Percentiles rank a stretch among this genome's conserved stretches.
Evolutionary conservation across 2,329 filamentous ascomycete genomes (phyloP).

Genomic region (Mariannaea sp.): DNA sequence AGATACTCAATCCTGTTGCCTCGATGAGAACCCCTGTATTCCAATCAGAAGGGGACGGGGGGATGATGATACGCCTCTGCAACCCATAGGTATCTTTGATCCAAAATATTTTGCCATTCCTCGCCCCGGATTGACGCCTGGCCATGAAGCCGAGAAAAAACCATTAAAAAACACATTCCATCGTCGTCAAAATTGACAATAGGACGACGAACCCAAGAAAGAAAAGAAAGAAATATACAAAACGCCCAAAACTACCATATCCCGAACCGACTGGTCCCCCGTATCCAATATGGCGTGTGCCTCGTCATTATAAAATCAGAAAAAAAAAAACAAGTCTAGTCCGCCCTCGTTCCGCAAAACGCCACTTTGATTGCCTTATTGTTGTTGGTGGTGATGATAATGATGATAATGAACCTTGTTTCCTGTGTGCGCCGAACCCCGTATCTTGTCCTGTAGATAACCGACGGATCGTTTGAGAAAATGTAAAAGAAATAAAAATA

Average conservation of each 20-base stretch:
- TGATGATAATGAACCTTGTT: constrained; percentile 7
- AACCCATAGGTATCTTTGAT: background rate
- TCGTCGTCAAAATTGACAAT: background rate
- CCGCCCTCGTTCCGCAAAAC: constrained; percentile 23
- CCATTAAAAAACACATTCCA: background rate
- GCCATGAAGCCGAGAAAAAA: background rate
- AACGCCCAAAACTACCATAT: constrained; percentile 22
- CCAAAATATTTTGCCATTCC: background rate
- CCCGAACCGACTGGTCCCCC: constrained; percentile 1
- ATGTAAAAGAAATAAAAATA: background rate
- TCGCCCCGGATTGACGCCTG: constrained; percentile 7
- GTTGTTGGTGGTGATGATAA: too few species aligned
- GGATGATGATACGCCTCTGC: constrained; percentile 2
- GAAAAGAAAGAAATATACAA: background rate
- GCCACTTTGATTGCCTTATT: constrained; percentile 22
- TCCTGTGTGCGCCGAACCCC: constrained; percentile 8
- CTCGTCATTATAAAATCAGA: constrained; percentile 30
- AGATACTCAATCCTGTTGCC: background rate
- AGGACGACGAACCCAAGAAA: background rate
- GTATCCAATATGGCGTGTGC: constrained; percentile 23
- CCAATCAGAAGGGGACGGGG: constrained; percentile 8
- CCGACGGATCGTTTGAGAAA: background rate
- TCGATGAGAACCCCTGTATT: too few species aligned
- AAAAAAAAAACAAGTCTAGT: constrained; percentile 16
- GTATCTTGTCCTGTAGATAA: constrained; percentile 16